Percentiles rank a stretch among this genome's conserved stretches.
Evolutionary conservation across 805 yeast species (phyloP).

Genomic region (Yarrowia divulgata): DNA sequence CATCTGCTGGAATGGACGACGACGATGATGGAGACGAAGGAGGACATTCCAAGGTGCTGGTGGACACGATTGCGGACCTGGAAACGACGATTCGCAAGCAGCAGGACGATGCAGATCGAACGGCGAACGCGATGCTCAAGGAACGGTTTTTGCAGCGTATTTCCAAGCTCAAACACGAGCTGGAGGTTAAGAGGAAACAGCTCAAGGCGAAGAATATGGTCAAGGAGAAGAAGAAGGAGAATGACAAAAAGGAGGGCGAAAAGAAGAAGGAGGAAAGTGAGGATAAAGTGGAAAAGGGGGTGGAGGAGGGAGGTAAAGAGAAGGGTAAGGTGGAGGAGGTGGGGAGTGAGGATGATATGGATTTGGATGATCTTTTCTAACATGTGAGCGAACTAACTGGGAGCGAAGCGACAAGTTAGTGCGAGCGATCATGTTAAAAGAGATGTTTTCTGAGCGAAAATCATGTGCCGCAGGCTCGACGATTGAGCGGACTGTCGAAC

Average conservation of each 20-base stretch:
- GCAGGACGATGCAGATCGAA: conserved; percentile 71
- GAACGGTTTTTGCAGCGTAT: conserved; percentile 86
- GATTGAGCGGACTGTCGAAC: too few relatives aligned
- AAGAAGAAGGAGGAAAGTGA: conserved; percentile 49
- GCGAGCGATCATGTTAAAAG: too few relatives aligned
- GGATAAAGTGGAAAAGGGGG: conserved; percentile 51
- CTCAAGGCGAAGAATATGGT: conserved; percentile 51
- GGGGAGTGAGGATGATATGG: conserved; percentile 30
- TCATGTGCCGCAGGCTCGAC: too few relatives aligned
- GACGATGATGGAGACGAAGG: conserved; percentile 62
- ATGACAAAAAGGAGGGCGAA: conserved; percentile 48
- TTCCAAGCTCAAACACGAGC: conserved; percentile 76
- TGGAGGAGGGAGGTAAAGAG: conserved; percentile 48
- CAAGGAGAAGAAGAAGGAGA: conserved; percentile 49
- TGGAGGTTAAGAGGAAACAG: conserved; percentile 79
- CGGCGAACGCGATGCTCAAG: conserved; percentile 82
- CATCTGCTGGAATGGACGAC: conserved; percentile 48
- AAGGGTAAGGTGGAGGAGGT: conserved; percentile 47
- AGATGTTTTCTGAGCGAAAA: too few relatives aligned
- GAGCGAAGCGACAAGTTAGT: too few relatives aligned
- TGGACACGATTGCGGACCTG: conserved; percentile 85
- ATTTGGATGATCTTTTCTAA: conserved; percentile 40
- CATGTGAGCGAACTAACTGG: conserved; percentile 42
- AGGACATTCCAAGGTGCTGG: conserved; percentile 74
- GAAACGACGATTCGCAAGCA: conserved; percentile 79